Evolutionary conservation across 2,329 filamentous ascomycete genomes (phyloP), one percentile per base, ranked within the genome.

Genomic region (Phyllosticta capitalensis): DNA sequence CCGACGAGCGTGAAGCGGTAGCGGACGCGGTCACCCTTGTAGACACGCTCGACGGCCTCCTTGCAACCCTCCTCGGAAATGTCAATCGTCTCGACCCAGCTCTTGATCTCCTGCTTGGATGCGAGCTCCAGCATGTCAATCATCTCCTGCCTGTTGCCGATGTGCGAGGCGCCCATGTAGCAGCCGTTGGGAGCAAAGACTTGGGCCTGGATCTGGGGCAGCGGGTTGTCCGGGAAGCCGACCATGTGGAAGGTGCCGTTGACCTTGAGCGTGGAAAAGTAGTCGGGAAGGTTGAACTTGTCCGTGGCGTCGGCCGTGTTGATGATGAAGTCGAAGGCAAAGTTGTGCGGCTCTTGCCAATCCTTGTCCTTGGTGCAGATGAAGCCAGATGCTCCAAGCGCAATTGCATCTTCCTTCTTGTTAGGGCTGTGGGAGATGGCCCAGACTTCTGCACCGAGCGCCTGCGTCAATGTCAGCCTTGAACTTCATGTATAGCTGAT

Each of bases 201-300:
- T 78, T 91, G 87, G 55, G 88, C 86, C 75, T 83, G 85, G 65
- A 94, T 80, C 58, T 79, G 75, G 60, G 89, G 83, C 10, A 89
- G 83, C 52, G 86, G 84, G 63, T 89, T 87, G 70, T 91, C 88
- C 2, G 89, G 89, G 68, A 94, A 79, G 50, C 89, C 89, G 58
- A 92, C 88, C 67, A 82, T 88, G 71, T 92, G 83, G 83, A 88
- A 94, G 69, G 81, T 82, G 61, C 87, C 89, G 75, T 91, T 88
- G 60, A 92, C 85, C 74, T 92, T 90, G 71, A 95, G 81, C 67
- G 91, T 82, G 62, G 82, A 83, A 67, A 95, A 83, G 77, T 94
- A 95, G 64, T 86, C 81, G 56, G 75, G 74, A 30, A 90, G 76
- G 68, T 89, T 83, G 74, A 90, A 89, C 56, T 85, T 82, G 67